These are phyloP conservation scores for Cichorium intybus DNA, from an alignment of 140 eudicot species.

Conservation along the genomic window DNA sequence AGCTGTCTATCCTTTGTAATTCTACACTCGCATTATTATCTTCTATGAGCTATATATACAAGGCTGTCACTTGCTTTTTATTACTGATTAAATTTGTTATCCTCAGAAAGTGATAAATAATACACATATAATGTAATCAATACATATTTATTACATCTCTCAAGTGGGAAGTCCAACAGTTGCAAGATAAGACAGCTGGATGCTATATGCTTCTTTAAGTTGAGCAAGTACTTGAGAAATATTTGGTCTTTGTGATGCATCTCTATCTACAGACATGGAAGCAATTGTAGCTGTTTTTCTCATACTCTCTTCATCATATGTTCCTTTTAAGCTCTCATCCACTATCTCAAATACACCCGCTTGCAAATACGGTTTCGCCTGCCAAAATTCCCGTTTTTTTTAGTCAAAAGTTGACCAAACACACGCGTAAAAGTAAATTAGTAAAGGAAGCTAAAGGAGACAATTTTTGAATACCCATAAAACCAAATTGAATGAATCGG, in stretches of 20 bases:
- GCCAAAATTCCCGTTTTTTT: constrained; percentile 14
- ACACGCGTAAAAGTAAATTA: constrained; percentile 4
- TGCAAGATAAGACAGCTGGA: constrained; percentile 80
- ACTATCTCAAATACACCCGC: constrained; percentile 90
- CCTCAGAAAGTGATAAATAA: background rate
- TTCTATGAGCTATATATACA: constrained; percentile 9
- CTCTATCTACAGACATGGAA: constrained; percentile 86
- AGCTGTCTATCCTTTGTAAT: constrained; percentile 21
- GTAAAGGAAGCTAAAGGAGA: constrained; percentile 7
- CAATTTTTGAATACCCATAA: constrained; percentile 63
- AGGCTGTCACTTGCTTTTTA: constrained; percentile 4
- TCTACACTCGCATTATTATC: background rate
- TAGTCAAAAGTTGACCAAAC: constrained; percentile 7
- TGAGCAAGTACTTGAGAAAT: constrained; percentile 64
- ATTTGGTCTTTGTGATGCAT: constrained; percentile 76
- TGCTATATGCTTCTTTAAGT: constrained; percentile 82
- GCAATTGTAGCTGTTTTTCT: constrained; percentile 66
- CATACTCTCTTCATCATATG: constrained; percentile 81
- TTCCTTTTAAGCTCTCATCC: constrained; percentile 72
- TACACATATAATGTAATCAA: constrained; percentile 18
- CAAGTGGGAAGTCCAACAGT: constrained; percentile 40
- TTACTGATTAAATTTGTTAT: background rate
- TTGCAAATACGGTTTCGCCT: constrained; percentile 95
- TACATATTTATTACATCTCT: constrained; percentile 19
- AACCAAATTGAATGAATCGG: constrained; percentile 89